Evolutionary conservation across 2,329 filamentous ascomycete genomes (phyloP), one percentile per base, ranked within the genome.

Genomic region (Cordyceps pruinosa): DNA sequence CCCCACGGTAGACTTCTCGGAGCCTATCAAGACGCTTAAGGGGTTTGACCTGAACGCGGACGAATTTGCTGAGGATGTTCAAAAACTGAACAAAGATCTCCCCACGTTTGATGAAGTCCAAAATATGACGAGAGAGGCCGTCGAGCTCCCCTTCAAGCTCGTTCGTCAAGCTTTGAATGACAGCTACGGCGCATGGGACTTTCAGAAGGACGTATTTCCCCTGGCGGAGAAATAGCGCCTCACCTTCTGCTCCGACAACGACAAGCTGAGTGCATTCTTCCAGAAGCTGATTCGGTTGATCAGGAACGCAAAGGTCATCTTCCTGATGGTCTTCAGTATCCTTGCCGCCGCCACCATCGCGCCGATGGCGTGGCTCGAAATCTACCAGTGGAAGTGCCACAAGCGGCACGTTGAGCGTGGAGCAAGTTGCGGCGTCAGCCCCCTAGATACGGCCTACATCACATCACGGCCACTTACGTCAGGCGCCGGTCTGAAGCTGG

Each of bases 381-480:
- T 92, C 60, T 82, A 84, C 62, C 81, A 88, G 54, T 97, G 87
- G 84, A 81, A 83, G 46, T 80, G 77, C 34, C 88, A 91, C 78
- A 82, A 87, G 69, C 76, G 86, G 62, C 85, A 87, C 58, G 83
- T 89, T 23, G 75, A 78, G 56, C 76, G 91, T 32, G 80, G 96
- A 63, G 75, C 79, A 46, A 76, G 81, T 62, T 77, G 86, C 56
- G 80, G 83, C 30, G 85, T 85, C 67, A 91, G 97, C 66, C 82
- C 88, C 1, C 85, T 96, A 79, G 93, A 97, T 68, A 85, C 92
- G 35, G 83, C 96, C 42, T 96, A 97, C 72, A 88, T 97, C 63
- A 85, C 87, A 32, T 92, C 90, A 34, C 84, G 90, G 23, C 91
- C 93, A 1, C 84, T 87, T 64, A 89, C 90, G 1, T 83, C 90